Evolutionary conservation across 2,329 filamentous ascomycete species (phyloP), one percentile per base, ranked within the genome.

Genomic region (Xylariaceae sp.): DNA sequence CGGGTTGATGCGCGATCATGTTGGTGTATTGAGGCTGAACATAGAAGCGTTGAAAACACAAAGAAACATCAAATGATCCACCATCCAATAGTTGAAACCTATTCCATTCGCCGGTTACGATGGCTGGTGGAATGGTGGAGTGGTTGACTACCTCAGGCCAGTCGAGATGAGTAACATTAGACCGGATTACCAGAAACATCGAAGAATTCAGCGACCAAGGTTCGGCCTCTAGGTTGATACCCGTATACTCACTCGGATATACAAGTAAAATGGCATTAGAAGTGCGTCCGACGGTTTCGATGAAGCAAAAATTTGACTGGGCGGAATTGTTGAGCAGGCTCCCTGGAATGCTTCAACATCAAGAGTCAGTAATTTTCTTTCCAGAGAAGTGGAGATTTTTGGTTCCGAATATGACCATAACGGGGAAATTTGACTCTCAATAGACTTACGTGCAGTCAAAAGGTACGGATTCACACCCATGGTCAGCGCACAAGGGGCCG

Each of bases 361-460:
- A 26, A 23, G 14, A 29, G 24, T 52, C 8, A 52, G 31, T 3
- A 37, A 17, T 21, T 36, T 4, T 9, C 11, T 3, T n/a, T n/a
- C n/a, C n/a, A n/a, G n/a, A n/a, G n/a, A n/a, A n/a, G n/a, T n/a
- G n/a, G n/a, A n/a, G n/a, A n/a, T n/a, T n/a, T n/a, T n/a, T n/a
- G n/a, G n/a, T n/a, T n/a, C n/a, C n/a, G n/a, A n/a, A n/a, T n/a
- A n/a, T n/a, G n/a, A n/a, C n/a, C n/a, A n/a, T n/a, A n/a, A n/a
- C n/a, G n/a, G n/a, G n/a, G n/a, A n/a, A n/a, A n/a, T n/a, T n/a
- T n/a, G n/a, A n/a, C n/a, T n/a, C n/a, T n/a, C 33, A 34, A 37
- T 37, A 37, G 16, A 47, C 41, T 53, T 21, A 53, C 51, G 33
- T 48, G n/a, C 52, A 54, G 17, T 54, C 36, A 19, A 54, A 43